Percentiles rank a stretch among this genome's conserved stretches.
phyloP scores from a whole-genome alignment of 2,329 filamentous ascomycete species.

The Sporothrix pallida region DNA sequence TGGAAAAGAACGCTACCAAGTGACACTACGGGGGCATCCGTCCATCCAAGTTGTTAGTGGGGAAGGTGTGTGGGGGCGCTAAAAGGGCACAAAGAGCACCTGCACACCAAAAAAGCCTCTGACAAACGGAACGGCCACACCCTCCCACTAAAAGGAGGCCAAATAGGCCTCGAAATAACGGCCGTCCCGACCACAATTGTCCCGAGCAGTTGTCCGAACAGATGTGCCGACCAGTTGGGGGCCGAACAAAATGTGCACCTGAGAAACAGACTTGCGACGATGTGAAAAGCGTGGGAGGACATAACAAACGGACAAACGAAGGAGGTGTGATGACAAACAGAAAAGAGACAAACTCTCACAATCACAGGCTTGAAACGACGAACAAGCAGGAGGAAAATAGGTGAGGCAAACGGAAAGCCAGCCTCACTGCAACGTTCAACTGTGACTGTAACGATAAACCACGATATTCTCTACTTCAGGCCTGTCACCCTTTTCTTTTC shows the following conservation, averaged over 20 bases:
- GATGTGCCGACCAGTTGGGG: conserved; percentile 9
- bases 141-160: not conserved
- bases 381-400: not conserved
- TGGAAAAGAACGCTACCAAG: not conserved
- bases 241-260: not conserved
- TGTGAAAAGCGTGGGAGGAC: not conserved
- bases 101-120: not conserved
- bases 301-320: not conserved
- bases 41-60: not conserved
- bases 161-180: not conserved
- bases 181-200: not conserved
- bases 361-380: not conserved
- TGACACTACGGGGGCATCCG: conserved; percentile 11
- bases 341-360: not conserved
- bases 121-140: conserved; percentile 17
- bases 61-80: conserved; percentile 1
- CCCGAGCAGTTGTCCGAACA: not conserved
- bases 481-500: not conserved
- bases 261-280: not conserved
- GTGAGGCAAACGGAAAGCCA: too few species aligned
- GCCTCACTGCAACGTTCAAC: conserved; percentile 8
- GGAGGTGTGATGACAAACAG: not conserved
- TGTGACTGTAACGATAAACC: not conserved
- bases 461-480: not conserved
- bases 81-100: not conserved